Evolutionary conservation across 2,329 filamentous ascomycete genomes (phyloP).

Genomic region (Colletotrichum tropicicola): DNA sequence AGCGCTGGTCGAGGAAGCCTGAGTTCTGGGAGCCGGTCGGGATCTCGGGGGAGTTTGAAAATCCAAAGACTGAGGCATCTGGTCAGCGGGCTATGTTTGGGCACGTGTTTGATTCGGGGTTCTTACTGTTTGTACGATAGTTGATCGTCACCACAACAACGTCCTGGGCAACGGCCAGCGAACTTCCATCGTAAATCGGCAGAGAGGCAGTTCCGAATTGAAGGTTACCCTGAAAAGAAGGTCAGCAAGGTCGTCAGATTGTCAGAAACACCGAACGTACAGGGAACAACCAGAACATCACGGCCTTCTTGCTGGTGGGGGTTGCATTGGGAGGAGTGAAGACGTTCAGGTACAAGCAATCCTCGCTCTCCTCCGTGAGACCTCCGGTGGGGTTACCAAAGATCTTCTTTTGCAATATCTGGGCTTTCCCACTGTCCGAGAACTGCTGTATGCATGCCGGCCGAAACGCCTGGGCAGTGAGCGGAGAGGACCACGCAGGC

Average conservation of each 20-base stretch:
- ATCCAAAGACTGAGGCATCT: constrained; percentile 16
- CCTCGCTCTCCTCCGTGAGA: constrained; percentile 38
- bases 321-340: constrained; percentile 35
- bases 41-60: constrained; percentile 27
- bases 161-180: constrained; percentile 16
- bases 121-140: constrained; percentile 27
- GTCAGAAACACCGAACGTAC: background rate
- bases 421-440: background rate
- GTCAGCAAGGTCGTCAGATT: background rate
- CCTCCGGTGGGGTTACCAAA: constrained; percentile 22
- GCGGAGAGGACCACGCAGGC: background rate
- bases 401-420: background rate
- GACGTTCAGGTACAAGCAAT: constrained; percentile 45
- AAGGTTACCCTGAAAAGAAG: constrained; percentile 3
- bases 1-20: constrained; percentile 65
- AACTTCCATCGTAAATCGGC: constrained; percentile 22
- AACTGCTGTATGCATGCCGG: constrained; percentile 27
- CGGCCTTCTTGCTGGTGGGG: constrained; percentile 25
- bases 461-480: constrained; percentile 10
- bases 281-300: constrained; percentile 32
- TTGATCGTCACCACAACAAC: constrained; percentile 26
- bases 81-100: background rate
- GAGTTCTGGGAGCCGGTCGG: constrained; percentile 47
- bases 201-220: constrained; percentile 26
- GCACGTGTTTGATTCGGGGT: background rate